Percentiles rank a stretch among this genome's conserved stretches.
phyloP scores from a whole-genome alignment of 106 monocot species.

The Allium fistulosum region DNA sequence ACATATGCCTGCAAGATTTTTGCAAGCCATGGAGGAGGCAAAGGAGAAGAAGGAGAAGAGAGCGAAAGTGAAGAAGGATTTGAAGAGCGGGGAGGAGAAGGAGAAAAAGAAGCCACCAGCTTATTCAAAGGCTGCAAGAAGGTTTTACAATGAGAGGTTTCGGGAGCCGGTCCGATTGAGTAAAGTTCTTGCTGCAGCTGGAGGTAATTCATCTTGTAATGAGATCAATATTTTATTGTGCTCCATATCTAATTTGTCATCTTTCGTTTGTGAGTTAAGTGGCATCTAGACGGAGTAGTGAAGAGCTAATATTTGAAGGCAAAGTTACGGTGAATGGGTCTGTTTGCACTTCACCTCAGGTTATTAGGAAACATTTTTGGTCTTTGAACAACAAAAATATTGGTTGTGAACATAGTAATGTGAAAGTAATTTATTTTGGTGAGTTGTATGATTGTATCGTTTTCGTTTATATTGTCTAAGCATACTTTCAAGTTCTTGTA shows the following conservation, averaged over 20 bases:
- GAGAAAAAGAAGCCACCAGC: slow-evolving; percentile 22
- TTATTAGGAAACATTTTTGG: background rate
- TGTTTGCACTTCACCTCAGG: slow-evolving; percentile 88
- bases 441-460: background rate
- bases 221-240: background rate
- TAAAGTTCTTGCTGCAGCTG: slow-evolving; percentile 80
- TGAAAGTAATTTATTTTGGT: background rate
- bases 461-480: too few species aligned
- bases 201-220: slow-evolving; percentile 44
- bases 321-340: slow-evolving; percentile 90
- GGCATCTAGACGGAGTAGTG: slow-evolving; percentile 78
- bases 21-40: slow-evolving; percentile 51
- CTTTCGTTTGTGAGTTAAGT: slow-evolving; percentile 19
- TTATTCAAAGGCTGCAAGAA: slow-evolving; percentile 94
- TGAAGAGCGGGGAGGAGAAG: slow-evolving; percentile 10
- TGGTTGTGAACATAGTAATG: background rate
- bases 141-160: slow-evolving; percentile 81
- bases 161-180: slow-evolving; percentile 75
- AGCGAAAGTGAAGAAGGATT: slow-evolving; percentile 20
- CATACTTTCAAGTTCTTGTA: too few species aligned
- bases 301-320: slow-evolving; percentile 90
- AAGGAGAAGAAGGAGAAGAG: slow-evolving; percentile 27
- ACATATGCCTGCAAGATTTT: slow-evolving; percentile 53
- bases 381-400: background rate
- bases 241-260: background rate